Evolutionary conservation across 2,329 filamentous ascomycete species (phyloP), one percentile per base, ranked within the genome.

Genomic region (Fusarium odoratissimum): DNA sequence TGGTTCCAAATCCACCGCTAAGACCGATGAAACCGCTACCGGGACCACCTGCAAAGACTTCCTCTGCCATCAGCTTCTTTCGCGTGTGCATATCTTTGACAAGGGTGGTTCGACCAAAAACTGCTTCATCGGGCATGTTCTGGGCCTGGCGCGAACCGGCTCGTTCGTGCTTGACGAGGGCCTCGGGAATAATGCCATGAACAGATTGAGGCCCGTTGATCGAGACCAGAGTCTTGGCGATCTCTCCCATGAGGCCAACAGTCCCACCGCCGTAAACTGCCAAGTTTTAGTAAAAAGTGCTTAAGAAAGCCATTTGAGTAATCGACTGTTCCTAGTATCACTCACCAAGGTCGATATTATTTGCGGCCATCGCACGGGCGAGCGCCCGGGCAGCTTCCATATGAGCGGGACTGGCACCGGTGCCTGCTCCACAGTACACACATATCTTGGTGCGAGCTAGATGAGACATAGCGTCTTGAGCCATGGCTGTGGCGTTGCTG

Each of bases 1-100:
- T 88, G 4, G 96, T 99, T 23, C 96, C 96, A 82, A 95, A 99
- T 1, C 96, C 96, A 40, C 95, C 95, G 59, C 89, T 90, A 64
- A 99, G 85, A 31, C 95, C 95, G 38, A 99, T 90, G 83, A 99
- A 99, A 12, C 95, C 95, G 62, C 91, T 92, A 1, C 95, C 95
- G 0, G 91, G 90, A 0, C 93, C 95, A n/a, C 94, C 94, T n/a
- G 90, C 88, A 25, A 97, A 88, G 21, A 98, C 94, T 81, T 95
- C 93, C 75, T 91, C 87, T 8, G 95, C 95, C 96, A 99, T 98
- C 84, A 96, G 87, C 75, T 93, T 90, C 86, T 99, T 99, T 69
- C 96, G 91, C 38, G 94, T 95, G 84, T 99, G 96, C 96, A 99
- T 99, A 80, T 98, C 95, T 74, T 91, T 88, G 28, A 98, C 96